Evolutionary conservation across 2,329 filamentous ascomycete species (phyloP), one percentile per base, ranked within the genome.

Genomic region (Aschersonia sp.): DNA sequence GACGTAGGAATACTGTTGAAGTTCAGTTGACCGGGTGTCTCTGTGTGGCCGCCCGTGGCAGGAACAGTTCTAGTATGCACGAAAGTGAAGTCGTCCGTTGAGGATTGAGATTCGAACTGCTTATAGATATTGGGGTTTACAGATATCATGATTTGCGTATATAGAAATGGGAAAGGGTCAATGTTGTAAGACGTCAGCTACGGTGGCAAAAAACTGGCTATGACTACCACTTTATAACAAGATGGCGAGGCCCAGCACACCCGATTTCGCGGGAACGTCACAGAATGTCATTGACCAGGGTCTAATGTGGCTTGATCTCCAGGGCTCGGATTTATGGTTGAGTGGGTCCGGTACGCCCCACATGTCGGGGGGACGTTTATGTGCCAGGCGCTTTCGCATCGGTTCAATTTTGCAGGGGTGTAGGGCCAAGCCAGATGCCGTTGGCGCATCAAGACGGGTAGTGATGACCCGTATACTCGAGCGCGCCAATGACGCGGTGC

Each of bases 181-280:
- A 42, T 9, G 40, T 9, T 6, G 40, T 50, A 45, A 45, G 40
- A 43, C 20, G 41, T 42, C 30, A 9, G 42, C 12, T 30, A 6
- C 30, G 44, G 49, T 48, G 47, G 50, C 43, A 47, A 49, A 49
- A 47, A 20, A 29, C n/a, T 45, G 47, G 45, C 46, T 29, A 47
- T 31, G 43, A 20, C 47, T 40, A 9, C 12, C 35, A 47, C 38
- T 49, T 51, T 51, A 51, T 51, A 51, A 47, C 42, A 44, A 43
- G 42, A 51, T 51, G 49, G 45, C 42, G 45, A 43, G 42, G 47
- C 40, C 43, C 47, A 45, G 50, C 32, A 49, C 40, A 46, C 45
- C 45, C 47, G 47, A 51, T 38, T 49, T 40, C 43, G 45, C 47
- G 45, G 49, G 44, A 51, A 51, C 47, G 50, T 51, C 50, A 49